A percentile compares a stretch with the other conserved stretches of the same genome.
Conservation (phyloP, 83 land plant species). For the Diphasiastrum complanatum region DNA sequence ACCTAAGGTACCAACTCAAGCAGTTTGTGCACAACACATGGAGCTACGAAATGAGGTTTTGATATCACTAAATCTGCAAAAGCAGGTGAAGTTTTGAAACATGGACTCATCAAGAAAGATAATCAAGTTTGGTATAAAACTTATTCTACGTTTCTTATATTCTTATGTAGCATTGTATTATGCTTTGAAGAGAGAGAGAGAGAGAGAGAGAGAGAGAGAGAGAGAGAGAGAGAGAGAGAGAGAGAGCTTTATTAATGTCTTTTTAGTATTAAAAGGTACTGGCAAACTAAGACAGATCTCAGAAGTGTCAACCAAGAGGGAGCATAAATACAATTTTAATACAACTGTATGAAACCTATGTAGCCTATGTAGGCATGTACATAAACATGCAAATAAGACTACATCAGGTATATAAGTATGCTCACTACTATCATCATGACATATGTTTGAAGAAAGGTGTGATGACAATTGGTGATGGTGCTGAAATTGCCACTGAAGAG, state of each 20-base stretch:
- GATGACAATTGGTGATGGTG: too few species aligned
- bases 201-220: conserved; percentile 4
- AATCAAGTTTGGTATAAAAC: not conserved
- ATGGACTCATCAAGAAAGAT: not conserved
- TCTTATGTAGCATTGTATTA: not conserved
- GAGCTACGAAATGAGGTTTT: conserved; percentile 83
- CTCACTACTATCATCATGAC: too few species aligned
- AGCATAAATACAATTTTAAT: too few species aligned
- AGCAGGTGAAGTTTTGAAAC: conserved; percentile 46
- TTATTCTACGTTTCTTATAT: not conserved
- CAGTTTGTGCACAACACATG: conserved; percentile 88
- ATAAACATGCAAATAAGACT: too few species aligned
- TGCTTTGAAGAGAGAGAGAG: too few species aligned
- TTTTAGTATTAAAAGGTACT: not conserved
- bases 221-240: conserved; percentile 4
- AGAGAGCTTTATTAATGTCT: too few species aligned
- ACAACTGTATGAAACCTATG: too few species aligned
- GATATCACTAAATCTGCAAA: conserved; percentile 69
- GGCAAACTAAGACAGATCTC: not conserved
- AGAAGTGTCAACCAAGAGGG: too few species aligned
- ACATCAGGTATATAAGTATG: too few species aligned
- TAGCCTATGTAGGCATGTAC: too few species aligned
- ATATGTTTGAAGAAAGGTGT: too few species aligned
- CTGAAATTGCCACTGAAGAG: too few species aligned
- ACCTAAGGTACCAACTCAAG: conserved; percentile 80